A percentile compares a stretch with the other conserved stretches of the same genome.
Evolutionary conservation across 805 yeast genomes (phyloP).

Genomic region (Candida sphagnicola): DNA sequence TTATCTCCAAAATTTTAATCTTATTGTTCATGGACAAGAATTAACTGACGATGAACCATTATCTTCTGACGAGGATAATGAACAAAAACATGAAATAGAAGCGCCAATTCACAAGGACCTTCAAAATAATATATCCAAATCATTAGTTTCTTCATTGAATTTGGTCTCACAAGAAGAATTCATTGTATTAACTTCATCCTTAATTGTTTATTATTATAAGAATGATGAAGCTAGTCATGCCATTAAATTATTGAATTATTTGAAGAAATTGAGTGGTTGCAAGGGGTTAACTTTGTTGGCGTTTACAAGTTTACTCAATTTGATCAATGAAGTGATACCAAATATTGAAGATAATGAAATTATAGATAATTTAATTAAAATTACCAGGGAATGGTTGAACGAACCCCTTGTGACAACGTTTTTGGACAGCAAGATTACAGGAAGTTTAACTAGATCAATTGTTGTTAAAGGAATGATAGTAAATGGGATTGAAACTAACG

Average conservation of each 20-base stretch:
- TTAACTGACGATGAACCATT: conserved; percentile 26
- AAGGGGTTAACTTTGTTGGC: conserved; percentile 23
- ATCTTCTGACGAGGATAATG: conserved; percentile 13
- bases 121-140: conserved; percentile 11
- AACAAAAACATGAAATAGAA: conserved; percentile 5
- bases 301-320: conserved; percentile 28
- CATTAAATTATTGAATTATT: conserved; percentile 19
- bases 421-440: conserved; percentile 19
- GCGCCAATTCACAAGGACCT: conserved; percentile 1
- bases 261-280: conserved; percentile 13
- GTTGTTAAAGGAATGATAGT: conserved; percentile 29
- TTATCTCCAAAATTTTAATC: conserved; percentile 18
- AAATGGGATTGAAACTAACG: conserved; percentile 19
- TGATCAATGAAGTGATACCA: conserved; percentile 14
- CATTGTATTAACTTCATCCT: conserved; percentile 24
- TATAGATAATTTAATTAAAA: conserved; percentile 25
- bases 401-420: conserved; percentile 14
- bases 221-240: conserved; percentile 16
- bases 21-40: conserved; percentile 23
- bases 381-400: conserved; percentile 28
- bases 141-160: conserved; percentile 27
- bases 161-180: conserved; percentile 32
- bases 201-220: conserved; percentile 19
- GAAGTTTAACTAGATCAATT: conserved; percentile 26
- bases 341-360: conserved; percentile 16